These are phyloP conservation scores for Mycena polygramma DNA, from an alignment of 768 basidiomycete species.

Conservation along the genomic window DNA sequence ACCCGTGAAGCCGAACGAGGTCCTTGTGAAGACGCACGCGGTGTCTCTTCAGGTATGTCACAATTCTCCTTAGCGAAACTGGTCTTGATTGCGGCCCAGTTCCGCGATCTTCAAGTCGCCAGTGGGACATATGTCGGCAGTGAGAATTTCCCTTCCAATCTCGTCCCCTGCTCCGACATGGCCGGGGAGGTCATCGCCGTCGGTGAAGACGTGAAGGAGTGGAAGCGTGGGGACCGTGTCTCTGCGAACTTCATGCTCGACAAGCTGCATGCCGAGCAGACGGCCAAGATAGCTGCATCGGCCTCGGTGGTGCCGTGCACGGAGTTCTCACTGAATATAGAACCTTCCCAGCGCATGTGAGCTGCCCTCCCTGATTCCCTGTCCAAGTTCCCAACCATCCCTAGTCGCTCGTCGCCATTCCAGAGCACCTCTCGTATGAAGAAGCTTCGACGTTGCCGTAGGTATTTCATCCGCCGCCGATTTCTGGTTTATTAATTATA, in stretches of 20 bases:
- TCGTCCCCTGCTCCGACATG: slow-evolving; percentile 62
- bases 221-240: slow-evolving; percentile 70
- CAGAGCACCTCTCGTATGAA: slow-evolving; percentile 71
- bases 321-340: slow-evolving; percentile 69
- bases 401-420: slow-evolving; percentile 64
- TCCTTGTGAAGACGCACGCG: not conserved
- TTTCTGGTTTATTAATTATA: not conserved
- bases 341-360: slow-evolving; percentile 60
- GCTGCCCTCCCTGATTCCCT: not conserved
- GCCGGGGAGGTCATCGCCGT: slow-evolving; percentile 69
- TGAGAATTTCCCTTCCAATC: slow-evolving; percentile 28
- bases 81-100: slow-evolving; percentile 44
- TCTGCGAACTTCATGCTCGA: slow-evolving; percentile 66
- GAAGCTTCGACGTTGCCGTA: slow-evolving; percentile 77
- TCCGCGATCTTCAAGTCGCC: slow-evolving; percentile 63
- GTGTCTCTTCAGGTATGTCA: not conserved
- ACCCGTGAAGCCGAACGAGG: not conserved
- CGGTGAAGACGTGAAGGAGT: slow-evolving; percentile 57
- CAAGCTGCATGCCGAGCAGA: slow-evolving; percentile 61
- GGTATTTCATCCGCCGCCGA: slow-evolving; percentile 30
- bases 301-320: slow-evolving; percentile 59
- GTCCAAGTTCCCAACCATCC: no score
- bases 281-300: slow-evolving; percentile 44
- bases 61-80: not conserved
- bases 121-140: slow-evolving; percentile 50